phyloP scores from a whole-genome alignment of 805 yeast species.

The Pichia insulana region DNA sequence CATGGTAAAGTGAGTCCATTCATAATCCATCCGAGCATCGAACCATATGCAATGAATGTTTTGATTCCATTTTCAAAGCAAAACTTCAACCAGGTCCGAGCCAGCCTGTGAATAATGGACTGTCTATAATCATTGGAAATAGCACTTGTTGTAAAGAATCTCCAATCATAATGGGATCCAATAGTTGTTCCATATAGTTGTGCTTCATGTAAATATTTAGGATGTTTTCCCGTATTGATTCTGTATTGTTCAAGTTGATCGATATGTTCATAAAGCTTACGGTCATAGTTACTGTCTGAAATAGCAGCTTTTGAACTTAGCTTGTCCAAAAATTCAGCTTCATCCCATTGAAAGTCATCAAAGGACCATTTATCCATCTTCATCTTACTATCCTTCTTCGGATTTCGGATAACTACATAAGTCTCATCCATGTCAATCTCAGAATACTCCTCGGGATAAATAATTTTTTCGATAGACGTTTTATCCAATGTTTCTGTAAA shows the following conservation, averaged over 20 bases:
- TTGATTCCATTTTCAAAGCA: conserved; percentile 34
- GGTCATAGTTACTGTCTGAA: conserved; percentile 6
- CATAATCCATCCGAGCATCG: conserved; percentile 55
- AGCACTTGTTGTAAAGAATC: conserved; percentile 30
- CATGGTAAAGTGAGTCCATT: conserved; percentile 51
- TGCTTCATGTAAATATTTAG: conserved; percentile 38
- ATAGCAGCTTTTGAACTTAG: neutral
- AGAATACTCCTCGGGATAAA: neutral
- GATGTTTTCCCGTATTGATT: conserved; percentile 12
- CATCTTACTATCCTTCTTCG: conserved; percentile 1
- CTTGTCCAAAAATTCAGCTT: conserved; percentile 6
- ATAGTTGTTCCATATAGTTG: conserved; percentile 19
- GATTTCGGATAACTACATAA: conserved; percentile 2
- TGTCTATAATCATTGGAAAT: conserved; percentile 17
- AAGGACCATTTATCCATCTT: conserved; percentile 7
- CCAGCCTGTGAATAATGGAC: conserved; percentile 35
- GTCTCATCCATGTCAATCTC: conserved; percentile 2
- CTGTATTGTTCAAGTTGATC: conserved; percentile 6
- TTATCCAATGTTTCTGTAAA: conserved; percentile 5
- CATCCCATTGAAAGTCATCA: conserved; percentile 12
- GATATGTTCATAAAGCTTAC: conserved; percentile 6
- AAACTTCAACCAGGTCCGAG: conserved; percentile 48
- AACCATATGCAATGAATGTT: conserved; percentile 60
- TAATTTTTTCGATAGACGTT: conserved; percentile 7
- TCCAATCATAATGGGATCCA: conserved; percentile 42